Evolutionary conservation across 2,329 filamentous ascomycete species (phyloP), one percentile per base, ranked within the genome.

Genomic region (Ophiocordyceps camponoti-rufipedis): DNA sequence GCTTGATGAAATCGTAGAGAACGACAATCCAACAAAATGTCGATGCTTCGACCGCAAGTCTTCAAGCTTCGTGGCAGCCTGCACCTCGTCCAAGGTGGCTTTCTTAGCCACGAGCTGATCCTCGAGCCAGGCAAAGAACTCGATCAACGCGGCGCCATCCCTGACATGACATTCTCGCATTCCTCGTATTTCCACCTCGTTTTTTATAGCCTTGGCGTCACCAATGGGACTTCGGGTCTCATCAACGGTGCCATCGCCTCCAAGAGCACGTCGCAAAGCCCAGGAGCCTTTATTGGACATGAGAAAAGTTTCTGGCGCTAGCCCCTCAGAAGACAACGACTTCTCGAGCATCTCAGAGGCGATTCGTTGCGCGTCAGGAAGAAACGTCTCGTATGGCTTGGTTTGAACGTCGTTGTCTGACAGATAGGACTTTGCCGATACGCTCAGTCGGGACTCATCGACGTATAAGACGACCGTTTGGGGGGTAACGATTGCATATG

Each of bases 121-220:
- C 61, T 98, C 91, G 4, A 98, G 73, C 91, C 91, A 98, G 12
- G 91, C 86, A 61, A 98, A 95, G 61, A 87, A 98, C 58, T 94
- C 80, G 46, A 78, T 88, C 49, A 96, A 64, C 2, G 91, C 89
- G 42, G 86, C 87, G 42, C 91, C 91, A 56, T 98, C 91, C 51
- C 91, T 79, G 53, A 96, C 78, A 58, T 98, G 91, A 58, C 91
- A 96, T 47, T 83, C 76, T 49, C 87, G 77, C 91, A 98, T 96
- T 49, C 91, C 91, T 54, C 85, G 78, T 41, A 95, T 68, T 60
- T 98, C 91, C 0, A 75, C 79, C 46, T 85, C 78, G 54, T 95
- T 98, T 67, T 98, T 98, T 59, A 96, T 70, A 8, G 91, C 87
- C 66, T 98, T 98, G 33, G 87, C 78, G 62, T 95, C 88, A 5